Evolutionary conservation across 176 grass and related monocot genomes (phyloP), one percentile per base, ranked within the genome.

Genomic region (Aegilops sharonensis): DNA sequence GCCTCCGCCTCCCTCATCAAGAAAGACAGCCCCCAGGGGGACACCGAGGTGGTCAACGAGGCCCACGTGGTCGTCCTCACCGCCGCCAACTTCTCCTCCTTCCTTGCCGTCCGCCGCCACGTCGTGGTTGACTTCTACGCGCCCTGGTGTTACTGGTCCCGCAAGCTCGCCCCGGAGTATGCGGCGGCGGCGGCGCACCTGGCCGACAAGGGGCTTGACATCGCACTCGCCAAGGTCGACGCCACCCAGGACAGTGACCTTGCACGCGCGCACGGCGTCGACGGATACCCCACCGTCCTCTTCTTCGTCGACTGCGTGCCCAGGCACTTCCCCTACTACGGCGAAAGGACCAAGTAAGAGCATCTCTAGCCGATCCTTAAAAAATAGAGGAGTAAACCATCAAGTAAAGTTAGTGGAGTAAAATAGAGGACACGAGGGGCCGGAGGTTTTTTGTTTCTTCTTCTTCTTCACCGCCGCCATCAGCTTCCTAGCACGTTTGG

Each of bases 91-190:
- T 97, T 97, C 85, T 91, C 90, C 82, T 81, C 86, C 67, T 90
- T 97, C 70, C 66, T 97, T 21, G 67, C 84, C 15, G 39, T 81
- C 25, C 85, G 20, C 47, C 85, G 83, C 21, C 89, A 94, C 52
- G 95, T 91, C 81, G 94, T 97, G 92, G 89, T 97, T 21, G 91
- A 97, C 79, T 97, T 97, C 87, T 97, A 94, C 78, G 92, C 95
- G 14, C 95, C 95, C 78, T 97, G 95, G 95, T 97, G 95, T 54
- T 89, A 78, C 6, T 92, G 94, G 50, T 97, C 92, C 84, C 85
- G 90, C 82, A 81, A 81, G 47, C 92, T 97, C n/a, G 90, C 92
- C 56, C 52, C 52, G 1, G 17, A 56, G 52, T 56, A 56, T 0
- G 52, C 52, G 0, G 52, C 93, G 7, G 89, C 95, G 18, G 93